Evolutionary conservation across 495 filamentous ascomycete genomes (phyloP), one percentile per base, ranked within the genome.

Genomic region (Hyaloscypha bicolor): DNA sequence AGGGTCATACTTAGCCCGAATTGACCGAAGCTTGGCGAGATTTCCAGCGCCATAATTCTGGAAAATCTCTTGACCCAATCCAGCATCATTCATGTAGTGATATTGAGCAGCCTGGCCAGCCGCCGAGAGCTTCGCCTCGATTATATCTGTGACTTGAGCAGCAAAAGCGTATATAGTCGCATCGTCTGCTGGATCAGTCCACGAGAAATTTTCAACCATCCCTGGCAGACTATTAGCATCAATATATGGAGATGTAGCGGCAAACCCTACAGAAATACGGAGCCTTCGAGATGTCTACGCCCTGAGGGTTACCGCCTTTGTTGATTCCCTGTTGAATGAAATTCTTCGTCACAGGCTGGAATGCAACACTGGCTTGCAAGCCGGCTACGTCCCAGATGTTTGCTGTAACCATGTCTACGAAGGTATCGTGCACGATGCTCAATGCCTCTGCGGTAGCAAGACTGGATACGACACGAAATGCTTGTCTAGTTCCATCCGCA

Each of bases 1-100:
- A 2, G 74, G 76, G 55, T 78, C 77, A 60, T 79, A 78, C 68
- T 71, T 76, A 35, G 25, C 35, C 16, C 72, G 67, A 22, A 75
- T 70, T 11, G 57, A 31, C 55, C 74, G 64, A 30, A 77, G 65
- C 63, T 69, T 76, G 33, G 64, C 69, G 32, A 77, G 62, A 63
- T 73, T 76, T 32, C 58, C 51, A 19, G 62, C 45, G 9, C 72
- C 72, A 66, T 77, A 77, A 58, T 32, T 63, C 55, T 61, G 52
- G 48, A 72, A 70, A 31, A 67, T 61, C 19, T 63, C 56, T 48
- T 72, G 70, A n/a, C 55, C 67, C 16, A 21, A 19, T 4, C 55
- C 63, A 32, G 70, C 67, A 64, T 72, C 67, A 51, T 72, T 72
- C 67, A 70, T 56, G 35, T 70, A 77, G 5, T 65, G 12, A 33